Evolutionary conservation across 495 filamentous ascomycete species (phyloP), one percentile per base, ranked within the genome.

Genomic region (Bombardia bombarda): DNA sequence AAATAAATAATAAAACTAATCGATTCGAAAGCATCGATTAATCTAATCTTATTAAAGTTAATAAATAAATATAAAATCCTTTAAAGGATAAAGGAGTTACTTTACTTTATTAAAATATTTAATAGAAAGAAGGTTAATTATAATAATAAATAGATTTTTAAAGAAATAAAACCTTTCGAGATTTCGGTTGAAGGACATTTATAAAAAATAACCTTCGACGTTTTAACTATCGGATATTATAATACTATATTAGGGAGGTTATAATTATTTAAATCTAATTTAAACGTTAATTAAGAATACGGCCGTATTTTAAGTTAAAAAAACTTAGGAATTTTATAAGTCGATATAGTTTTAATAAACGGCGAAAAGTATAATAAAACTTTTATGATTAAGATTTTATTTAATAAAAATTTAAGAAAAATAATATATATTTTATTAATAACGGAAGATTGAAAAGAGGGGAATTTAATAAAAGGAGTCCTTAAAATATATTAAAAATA

Each of bases 41-140:
- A 36, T 36, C 19, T 36, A 18, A 36, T 36, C 19, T 36, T 18
- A 36, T 36, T 36, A 36, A 19, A 36, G 33, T 36, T 18, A 19
- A 36, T 7, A 16, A 26, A 26, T 26, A 26, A 26, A 26, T 26
- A 26, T 26, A 26, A 26, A 26, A 26, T 26, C 24, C 10, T 26
- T 26, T 26, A 26, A 26, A 6, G 10, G 10, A 26, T 26, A 26
- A 26, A 10, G 10, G 24, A 26, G 10, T 5, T 26, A 26, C 10
- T 26, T 26, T 6, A 26, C 10, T 26, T 10, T 26, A 26, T 26
- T 26, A 26, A 6, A 26, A 26, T 26, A 10, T 26, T 26, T 26
- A 26, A 26, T 6, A 26, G 10, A 6, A 5, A 19, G 3, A 8
- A 20, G 14, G 16, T 18, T 36, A 36, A 36, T 16, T 36, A 16